Evolutionary conservation across 768 basidiomycete genomes (phyloP), one percentile per base, ranked within the genome.

Genomic region (Filobasidium wieringae): DNA sequence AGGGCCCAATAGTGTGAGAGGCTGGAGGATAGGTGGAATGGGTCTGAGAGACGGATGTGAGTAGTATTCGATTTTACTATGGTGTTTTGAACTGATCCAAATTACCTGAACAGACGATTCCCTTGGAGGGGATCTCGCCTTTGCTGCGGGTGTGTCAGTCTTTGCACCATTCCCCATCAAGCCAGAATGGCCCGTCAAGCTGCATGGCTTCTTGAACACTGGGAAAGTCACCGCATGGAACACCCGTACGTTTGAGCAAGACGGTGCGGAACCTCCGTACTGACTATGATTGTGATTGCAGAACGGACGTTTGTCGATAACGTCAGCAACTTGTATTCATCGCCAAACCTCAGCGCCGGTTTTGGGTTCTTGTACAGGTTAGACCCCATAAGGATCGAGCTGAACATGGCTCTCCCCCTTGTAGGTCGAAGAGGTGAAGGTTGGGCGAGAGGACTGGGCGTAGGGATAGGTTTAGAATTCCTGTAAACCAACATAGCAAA

Each of bases 1-100:
- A 26, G 95, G 95, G 0, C 91, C 95, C 0, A 81, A 84, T 7
- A 88, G 83, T 53, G 78, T 97, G 0, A 78, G 95, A 49, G 72
- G 72, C 1, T 73, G 67, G 67, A 69, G 66, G 61, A 69, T 73
- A 36, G 70, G 72, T 14, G 72, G 72, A 17, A 47, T 71, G 19
- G 70, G 72, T 4, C 33, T 51, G 7, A 58, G 66, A 11, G 72
- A 73, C 55, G 68, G 68, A 9, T 9, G 63, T 63, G 19, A 51
- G 63, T 61, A 7, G 11, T 55, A 37, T 8, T 32, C 19, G n/a
- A 11, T 39, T 4, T 7, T 24, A 29, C 27, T 55, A 19, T 41
- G 14, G 7, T 43, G 17, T 56, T 11, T 29, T 37, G 11, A n/a
- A 4, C 52, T 47, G 34, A 59, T 32, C 19, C 32, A 24, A 19